A percentile compares a stretch with the other conserved stretches of the same genome.
phyloP scores from a whole-genome alignment of 495 filamentous ascomycete genomes.

The Penicillium angulare region DNA sequence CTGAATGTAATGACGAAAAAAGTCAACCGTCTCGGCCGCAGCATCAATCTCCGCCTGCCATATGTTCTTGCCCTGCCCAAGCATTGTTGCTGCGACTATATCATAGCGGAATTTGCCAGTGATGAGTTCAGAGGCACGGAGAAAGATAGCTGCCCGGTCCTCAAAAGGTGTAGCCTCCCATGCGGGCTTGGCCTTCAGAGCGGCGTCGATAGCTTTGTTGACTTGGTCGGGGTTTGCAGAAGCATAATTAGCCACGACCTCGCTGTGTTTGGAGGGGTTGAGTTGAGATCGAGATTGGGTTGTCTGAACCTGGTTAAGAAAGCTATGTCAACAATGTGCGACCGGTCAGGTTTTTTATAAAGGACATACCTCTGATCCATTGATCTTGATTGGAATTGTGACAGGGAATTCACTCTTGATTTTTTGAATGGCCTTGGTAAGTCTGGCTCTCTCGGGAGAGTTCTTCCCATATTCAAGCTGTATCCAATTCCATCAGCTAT shows the following conservation, averaged over 20 bases:
- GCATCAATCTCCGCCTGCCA: conserved; percentile 98
- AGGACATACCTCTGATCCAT: conserved; percentile 22
- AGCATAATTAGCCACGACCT: conserved; percentile 69
- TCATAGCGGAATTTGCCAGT: conserved; percentile 86
- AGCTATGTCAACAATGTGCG: no score
- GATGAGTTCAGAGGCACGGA: conserved; percentile 86
- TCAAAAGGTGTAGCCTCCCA: conserved; percentile 84
- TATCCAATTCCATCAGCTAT: conserved; percentile 6
- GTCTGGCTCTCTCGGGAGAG: conserved; percentile 25
- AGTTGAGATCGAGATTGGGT: conserved; percentile 46
- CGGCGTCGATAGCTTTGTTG: conserved; percentile 69
- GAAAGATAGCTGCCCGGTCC: conserved; percentile 85
- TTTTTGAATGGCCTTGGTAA: conserved; percentile 24
- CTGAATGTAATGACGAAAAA: conserved; percentile 75
- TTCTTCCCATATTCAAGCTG: conserved; percentile 31
- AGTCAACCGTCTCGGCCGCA: conserved; percentile 83
- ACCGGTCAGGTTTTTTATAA: no score
- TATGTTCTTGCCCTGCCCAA: conserved; percentile 93
- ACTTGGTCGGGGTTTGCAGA: conserved; percentile 67
- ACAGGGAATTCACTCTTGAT: conserved; percentile 29
- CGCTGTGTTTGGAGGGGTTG: conserved; percentile 70
- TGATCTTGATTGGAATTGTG: conserved; percentile 27
- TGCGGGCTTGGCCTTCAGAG: conserved; percentile 71
- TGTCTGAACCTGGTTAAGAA: conserved; percentile 22
- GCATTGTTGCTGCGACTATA: conserved; percentile 87